Conservation (phyloP, 805 yeast species). For the Myxozyma kluyveri region DNA sequence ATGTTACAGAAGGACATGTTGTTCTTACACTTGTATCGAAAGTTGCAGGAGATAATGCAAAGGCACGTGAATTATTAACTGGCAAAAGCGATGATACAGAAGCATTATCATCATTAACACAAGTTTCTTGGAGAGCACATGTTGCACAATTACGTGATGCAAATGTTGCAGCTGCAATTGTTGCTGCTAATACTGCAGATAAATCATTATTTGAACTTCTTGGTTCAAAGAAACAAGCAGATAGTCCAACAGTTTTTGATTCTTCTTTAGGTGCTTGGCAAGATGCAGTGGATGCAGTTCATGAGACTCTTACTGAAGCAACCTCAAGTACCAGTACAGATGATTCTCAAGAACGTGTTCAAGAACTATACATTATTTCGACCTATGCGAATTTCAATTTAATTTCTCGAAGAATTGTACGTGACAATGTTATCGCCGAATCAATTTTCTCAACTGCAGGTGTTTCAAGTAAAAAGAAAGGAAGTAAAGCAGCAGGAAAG, state of each 20-base stretch:
- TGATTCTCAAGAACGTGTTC: conserved; percentile 49
- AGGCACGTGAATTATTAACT: conserved; percentile 11
- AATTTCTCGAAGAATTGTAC: conserved; percentile 62
- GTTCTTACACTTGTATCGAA: conserved; percentile 44
- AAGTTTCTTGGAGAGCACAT: conserved; percentile 58
- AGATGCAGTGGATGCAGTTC: conserved; percentile 61
- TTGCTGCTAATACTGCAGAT: conserved; percentile 34
- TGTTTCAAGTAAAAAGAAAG: conserved; percentile 7
- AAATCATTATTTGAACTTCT: conserved; percentile 17
- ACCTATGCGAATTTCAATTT: conserved; percentile 73
- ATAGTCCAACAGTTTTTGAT: conserved; percentile 47
- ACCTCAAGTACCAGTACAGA: conserved; percentile 9
- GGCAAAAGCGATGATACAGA: conserved; percentile 20
- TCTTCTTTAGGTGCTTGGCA: conserved; percentile 62
- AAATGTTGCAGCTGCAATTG: conserved; percentile 55
- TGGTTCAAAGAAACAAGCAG: conserved; percentile 30
- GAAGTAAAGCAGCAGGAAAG: conserved; percentile 1
- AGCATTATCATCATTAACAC: conserved; percentile 42
- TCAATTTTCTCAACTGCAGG: conserved; percentile 6
- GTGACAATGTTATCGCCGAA: conserved; percentile 49
- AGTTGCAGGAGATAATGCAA: conserved; percentile 34
- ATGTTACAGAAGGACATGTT: conserved; percentile 42
- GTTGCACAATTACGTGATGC: conserved; percentile 65
- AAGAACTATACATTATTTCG: conserved; percentile 68
- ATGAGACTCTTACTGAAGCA: conserved; percentile 44